These are phyloP conservation scores for Saccharomycopsis sp. DNA, from an alignment of 805 yeast species.

Conservation along the genomic window DNA sequence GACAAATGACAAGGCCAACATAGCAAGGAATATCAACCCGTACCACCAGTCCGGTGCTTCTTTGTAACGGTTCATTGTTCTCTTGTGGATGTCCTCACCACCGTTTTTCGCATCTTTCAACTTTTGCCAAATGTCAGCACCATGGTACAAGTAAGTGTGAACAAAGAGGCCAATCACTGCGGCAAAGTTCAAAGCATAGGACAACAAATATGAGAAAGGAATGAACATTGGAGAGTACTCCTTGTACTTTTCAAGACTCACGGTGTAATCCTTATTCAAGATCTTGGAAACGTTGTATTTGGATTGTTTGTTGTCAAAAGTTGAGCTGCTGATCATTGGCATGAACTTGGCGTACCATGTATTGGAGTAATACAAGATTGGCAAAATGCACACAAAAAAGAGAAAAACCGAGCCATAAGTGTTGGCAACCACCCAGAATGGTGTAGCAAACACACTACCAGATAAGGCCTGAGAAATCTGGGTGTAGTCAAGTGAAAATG, in stretches of 20 bases:
- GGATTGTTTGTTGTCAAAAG: slow-evolving; percentile 21
- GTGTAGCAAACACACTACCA: slow-evolving; percentile 58
- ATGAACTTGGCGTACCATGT: slow-evolving; percentile 25
- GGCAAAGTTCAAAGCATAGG: slow-evolving; percentile 53
- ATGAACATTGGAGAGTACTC: slow-evolving; percentile 50
- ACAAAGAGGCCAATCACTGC: slow-evolving; percentile 51
- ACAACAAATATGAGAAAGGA: slow-evolving; percentile 47
- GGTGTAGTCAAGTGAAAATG: slow-evolving; percentile 50
- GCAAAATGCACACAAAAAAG: slow-evolving; percentile 41
- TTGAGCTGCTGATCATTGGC: slow-evolving; percentile 23
- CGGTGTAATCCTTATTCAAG: slow-evolving; percentile 19
- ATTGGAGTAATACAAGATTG: slow-evolving; percentile 25
- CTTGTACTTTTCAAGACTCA: slow-evolving; percentile 29
- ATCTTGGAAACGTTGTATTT: slow-evolving; percentile 22
- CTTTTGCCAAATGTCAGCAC: slow-evolving; percentile 40
- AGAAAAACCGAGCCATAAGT: slow-evolving; percentile 37
- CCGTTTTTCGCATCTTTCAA: slow-evolving; percentile 37
- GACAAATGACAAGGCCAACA: slow-evolving; percentile 31
- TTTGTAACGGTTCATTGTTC: slow-evolving; percentile 45
- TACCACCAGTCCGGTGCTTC: slow-evolving; percentile 78
- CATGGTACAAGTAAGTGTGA: slow-evolving; percentile 50
- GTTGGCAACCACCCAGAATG: slow-evolving; percentile 41
- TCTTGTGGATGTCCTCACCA: slow-evolving; percentile 33
- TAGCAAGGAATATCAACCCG: slow-evolving; percentile 35
- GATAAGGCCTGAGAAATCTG: slow-evolving; percentile 41